These are phyloP conservation scores for Panicum hallii DNA, from an alignment of 202 grass and related monocot genomes.

Conservation along the genomic window DNA sequence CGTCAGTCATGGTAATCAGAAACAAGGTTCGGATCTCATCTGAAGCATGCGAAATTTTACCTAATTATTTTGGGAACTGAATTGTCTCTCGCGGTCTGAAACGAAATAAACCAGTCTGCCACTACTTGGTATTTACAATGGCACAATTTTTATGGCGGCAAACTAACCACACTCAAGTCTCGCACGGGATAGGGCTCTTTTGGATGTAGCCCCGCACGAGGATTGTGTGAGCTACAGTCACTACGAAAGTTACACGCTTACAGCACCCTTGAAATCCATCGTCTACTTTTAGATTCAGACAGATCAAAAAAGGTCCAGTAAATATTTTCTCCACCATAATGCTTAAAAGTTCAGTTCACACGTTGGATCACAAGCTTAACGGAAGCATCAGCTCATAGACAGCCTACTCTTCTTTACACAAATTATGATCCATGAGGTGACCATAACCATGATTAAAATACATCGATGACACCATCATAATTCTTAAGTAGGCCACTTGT, in stretches of 20 bases:
- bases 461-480: background rate
- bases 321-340: background rate
- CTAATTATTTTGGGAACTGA: background rate
- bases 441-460: slow-evolving; percentile 2
- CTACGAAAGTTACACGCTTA: background rate
- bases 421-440: background rate
- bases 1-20: background rate
- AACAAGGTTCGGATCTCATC: background rate
- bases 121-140: background rate
- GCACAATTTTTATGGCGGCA: background rate
- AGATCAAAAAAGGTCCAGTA: background rate
- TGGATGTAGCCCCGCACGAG: background rate
- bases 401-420: background rate
- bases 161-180: background rate
- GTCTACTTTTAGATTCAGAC: background rate
- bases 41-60: background rate
- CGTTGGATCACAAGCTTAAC: background rate
- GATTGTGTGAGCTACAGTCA: slow-evolving; percentile 5
- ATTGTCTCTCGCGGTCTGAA: background rate
- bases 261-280: background rate
- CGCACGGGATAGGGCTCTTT: slow-evolving; percentile 3
- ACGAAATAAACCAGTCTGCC: background rate
- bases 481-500: slow-evolving; percentile 5
- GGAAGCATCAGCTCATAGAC: background rate
- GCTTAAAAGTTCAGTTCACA: background rate